Base-by-base conservation (phyloP, 2,329 filamentous ascomycete species). In the Zymoseptoria passerinii region DNA sequence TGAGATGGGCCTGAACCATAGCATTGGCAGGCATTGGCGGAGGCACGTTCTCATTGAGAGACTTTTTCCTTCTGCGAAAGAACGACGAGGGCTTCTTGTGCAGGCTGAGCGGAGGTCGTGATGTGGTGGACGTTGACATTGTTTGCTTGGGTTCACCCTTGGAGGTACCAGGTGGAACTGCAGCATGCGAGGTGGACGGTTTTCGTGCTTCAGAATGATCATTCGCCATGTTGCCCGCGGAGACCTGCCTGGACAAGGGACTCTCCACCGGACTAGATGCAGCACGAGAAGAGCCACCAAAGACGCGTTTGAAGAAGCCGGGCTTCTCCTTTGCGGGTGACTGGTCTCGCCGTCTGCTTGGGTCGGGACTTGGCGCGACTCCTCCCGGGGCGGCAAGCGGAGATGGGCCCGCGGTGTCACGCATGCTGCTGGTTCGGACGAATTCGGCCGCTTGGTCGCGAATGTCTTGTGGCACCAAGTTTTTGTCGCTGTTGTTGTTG, bases 61-160 rank as follows among this genome's bases (percentile, higher is more conserved):
- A 96, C 81, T 92, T 95, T 82, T 97, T 97, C 63, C 92, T 83
- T 60, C 94, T 83, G 62, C 94, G 83, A 76, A 97, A 97, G 76
- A 99, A 97, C 0, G 90, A 92, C 0, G 92, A 95, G 3, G 90
- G 84, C 73, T 96, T 96, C 78, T 96, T 96, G 67, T 89, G 88
- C 54, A 96, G 76, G 3, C 70, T 57, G n/a, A 62, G 57, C 10
- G 67, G 64, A 13, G 65, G 60, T 10, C 28, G 50, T 28, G 61
- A 28, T 48, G 61, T 58, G 48, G 49, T 53, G 28, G 58, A 44
- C 18, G 29, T 53, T 19, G 52, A 28, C 18, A 54, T 18, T 53
- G 60, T 53, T 51, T 58, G 60, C 58, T 61, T 61, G 29, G 55
- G 27, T 10, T 61, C 63, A 35, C 35, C 56, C 48, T 57, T 57